These are phyloP conservation scores for Paraurostyla sp. DNA, from an alignment of 73 alveolate species.

Conservation along the genomic window DNA sequence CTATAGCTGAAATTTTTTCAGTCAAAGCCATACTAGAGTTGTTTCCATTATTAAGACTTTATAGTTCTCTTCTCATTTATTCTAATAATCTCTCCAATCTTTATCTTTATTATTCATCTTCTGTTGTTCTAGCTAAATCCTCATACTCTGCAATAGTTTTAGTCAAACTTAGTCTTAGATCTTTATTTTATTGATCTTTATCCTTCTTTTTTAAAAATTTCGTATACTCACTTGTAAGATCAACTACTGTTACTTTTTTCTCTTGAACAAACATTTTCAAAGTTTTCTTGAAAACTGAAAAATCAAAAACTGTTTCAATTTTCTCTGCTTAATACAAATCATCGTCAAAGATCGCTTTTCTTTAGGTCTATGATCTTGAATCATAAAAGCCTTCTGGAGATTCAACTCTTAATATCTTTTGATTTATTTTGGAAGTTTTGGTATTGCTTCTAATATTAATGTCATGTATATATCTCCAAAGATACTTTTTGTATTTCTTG, in stretches of 20 bases:
- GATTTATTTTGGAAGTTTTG: not conserved
- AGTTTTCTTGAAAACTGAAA: not conserved
- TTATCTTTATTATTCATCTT: slow-evolving; percentile 20
- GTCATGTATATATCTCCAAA: slow-evolving; percentile 15
- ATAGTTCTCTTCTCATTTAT: not conserved
- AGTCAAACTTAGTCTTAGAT: not conserved
- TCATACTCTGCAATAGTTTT: slow-evolving; percentile 29
- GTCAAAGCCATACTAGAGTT: too few relatives aligned
- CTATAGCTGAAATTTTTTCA: not conserved
- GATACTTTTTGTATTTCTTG: not conserved
- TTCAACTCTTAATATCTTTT: not conserved
- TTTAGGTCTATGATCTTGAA: not conserved
- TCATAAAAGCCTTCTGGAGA: slow-evolving; percentile 48
- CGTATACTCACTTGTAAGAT: slow-evolving; percentile 10
- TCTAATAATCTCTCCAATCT: slow-evolving; percentile 13
- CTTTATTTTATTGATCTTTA: slow-evolving; percentile 7
- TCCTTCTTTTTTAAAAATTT: slow-evolving; percentile 9
- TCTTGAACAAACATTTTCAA: not conserved
- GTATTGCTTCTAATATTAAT: not conserved
- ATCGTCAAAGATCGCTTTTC: slow-evolving; percentile 21
- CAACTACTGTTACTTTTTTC: not conserved
- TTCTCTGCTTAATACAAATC: not conserved
- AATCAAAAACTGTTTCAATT: not conserved
- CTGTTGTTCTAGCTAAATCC: not conserved
- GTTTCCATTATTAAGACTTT: not conserved